Percentiles rank a stretch among this genome's conserved stretches.
These are phyloP conservation scores for Meyerozyma carpophila DNA, from an alignment of 1,139 yeast species.

Conservation along the genomic window DNA sequence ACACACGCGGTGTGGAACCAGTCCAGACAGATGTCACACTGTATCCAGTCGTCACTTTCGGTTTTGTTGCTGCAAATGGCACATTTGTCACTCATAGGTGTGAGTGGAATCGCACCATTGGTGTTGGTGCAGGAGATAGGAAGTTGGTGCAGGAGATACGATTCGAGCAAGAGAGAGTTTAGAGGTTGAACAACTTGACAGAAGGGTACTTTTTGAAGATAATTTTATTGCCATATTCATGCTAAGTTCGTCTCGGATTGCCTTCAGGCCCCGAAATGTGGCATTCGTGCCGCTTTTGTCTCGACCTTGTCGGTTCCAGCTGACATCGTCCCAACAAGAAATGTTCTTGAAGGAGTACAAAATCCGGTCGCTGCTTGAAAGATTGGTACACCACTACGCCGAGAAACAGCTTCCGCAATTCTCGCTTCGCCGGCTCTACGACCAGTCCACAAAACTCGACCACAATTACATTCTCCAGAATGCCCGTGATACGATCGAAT, in stretches of 20 bases:
- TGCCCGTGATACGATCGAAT: slow-evolving; percentile 40
- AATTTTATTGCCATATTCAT: no score
- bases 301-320: background rate
- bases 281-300: background rate
- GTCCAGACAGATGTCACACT: slow-evolving; percentile 52
- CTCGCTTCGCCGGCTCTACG: slow-evolving; percentile 39
- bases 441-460: slow-evolving; percentile 36
- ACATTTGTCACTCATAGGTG: background rate
- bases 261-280: background rate
- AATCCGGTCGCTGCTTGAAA: slow-evolving; percentile 46
- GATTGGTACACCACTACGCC: slow-evolving; percentile 47
- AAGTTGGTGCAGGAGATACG: background rate
- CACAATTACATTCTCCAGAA: slow-evolving; percentile 27
- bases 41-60: slow-evolving; percentile 41
- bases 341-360: slow-evolving; percentile 41
- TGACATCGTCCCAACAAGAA: slow-evolving; percentile 18
- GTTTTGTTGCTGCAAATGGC: background rate
- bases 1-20: slow-evolving; percentile 64
- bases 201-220: no score
- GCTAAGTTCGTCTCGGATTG: background rate
- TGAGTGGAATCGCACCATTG: background rate
- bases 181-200: no score
- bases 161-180: background rate
- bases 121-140: background rate
- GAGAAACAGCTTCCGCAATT: slow-evolving; percentile 41